A percentile compares a stretch with the other conserved stretches of the same genome.
phyloP scores from a whole-genome alignment of 805 yeast genomes.

The Cyberlindnera amylophila region DNA sequence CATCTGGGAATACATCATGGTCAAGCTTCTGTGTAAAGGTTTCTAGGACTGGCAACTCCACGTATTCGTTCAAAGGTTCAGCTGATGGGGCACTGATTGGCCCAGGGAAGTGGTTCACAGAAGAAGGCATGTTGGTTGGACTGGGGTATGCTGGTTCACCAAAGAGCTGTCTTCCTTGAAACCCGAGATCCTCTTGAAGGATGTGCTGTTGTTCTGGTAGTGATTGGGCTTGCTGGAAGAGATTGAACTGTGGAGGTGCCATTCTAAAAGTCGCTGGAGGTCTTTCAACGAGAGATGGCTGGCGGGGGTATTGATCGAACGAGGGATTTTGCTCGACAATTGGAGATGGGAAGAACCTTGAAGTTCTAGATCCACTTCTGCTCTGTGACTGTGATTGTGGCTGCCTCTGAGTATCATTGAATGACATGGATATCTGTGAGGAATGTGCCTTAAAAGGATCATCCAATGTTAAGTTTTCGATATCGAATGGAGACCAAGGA shows the following conservation, averaged over 20 bases:
- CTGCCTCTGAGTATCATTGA: neutral
- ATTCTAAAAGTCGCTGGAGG: conserved; percentile 1
- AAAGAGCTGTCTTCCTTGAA: conserved; percentile 4
- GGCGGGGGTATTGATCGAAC: conserved; percentile 17
- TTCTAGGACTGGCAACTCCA: neutral
- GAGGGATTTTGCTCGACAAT: conserved; percentile 17
- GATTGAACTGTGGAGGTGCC: conserved; percentile 5
- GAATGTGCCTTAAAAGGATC: conserved; percentile 10
- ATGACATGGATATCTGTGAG: conserved; percentile 10
- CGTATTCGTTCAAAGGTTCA: neutral
- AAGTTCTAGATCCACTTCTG: conserved; percentile 14
- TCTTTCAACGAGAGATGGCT: conserved; percentile 9
- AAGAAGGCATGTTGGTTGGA: neutral
- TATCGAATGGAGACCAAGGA: conserved; percentile 26
- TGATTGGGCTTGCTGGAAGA: conserved; percentile 1
- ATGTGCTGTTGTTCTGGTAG: neutral
- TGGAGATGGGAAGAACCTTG: conserved; percentile 28
- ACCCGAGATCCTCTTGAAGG: neutral
- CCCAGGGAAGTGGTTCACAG: neutral
- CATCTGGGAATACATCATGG: conserved; percentile 12
- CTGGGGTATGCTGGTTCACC: neutral
- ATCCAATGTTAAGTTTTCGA: conserved; percentile 20
- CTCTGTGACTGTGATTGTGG: conserved; percentile 5
- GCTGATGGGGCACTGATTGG: too few species aligned
- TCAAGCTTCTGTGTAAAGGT: conserved; percentile 10